Conservation (phyloP, 2,329 filamentous ascomycete genomes). For the Neofusicoccum sp. region DNA sequence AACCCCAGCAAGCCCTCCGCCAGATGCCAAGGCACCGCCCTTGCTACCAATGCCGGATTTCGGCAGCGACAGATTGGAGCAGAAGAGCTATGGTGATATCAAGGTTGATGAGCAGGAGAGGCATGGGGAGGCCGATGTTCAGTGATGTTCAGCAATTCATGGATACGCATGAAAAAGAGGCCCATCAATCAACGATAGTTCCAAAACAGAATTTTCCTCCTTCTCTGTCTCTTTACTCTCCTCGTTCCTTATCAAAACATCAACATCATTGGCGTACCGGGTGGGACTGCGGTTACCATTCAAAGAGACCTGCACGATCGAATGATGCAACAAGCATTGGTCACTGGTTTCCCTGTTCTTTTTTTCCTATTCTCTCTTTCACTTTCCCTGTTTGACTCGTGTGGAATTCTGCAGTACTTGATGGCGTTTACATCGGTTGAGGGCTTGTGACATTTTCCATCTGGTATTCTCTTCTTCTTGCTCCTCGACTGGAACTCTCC, state of each 20-base stretch:
- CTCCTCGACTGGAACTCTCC: background rate
- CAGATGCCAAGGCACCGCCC: background rate
- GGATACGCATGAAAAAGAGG: background rate
- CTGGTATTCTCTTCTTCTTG: background rate
- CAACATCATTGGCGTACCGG: background rate
- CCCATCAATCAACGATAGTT: background rate
- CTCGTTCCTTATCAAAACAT: background rate
- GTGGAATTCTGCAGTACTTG: background rate
- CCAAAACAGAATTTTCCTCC: background rate
- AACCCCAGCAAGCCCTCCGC: constrained; percentile 4
- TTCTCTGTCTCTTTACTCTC: background rate
- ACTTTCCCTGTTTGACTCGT: too few relatives aligned
- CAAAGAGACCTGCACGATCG: background rate
- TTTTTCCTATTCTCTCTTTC: background rate
- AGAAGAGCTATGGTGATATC: background rate
- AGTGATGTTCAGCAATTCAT: background rate
- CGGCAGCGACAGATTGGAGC: background rate
- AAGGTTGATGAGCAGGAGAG: background rate
- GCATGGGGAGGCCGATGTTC: constrained; percentile 4
- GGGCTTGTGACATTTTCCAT: background rate
- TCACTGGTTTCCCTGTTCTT: background rate
- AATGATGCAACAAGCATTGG: background rate
- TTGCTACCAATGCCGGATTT: constrained; percentile 14
- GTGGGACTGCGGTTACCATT: too few relatives aligned
- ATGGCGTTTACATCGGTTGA: background rate